These are phyloP conservation scores for Pseudogymnoascus sp. DNA, from an alignment of 2,329 filamentous ascomycete species.

Conservation along the genomic window DNA sequence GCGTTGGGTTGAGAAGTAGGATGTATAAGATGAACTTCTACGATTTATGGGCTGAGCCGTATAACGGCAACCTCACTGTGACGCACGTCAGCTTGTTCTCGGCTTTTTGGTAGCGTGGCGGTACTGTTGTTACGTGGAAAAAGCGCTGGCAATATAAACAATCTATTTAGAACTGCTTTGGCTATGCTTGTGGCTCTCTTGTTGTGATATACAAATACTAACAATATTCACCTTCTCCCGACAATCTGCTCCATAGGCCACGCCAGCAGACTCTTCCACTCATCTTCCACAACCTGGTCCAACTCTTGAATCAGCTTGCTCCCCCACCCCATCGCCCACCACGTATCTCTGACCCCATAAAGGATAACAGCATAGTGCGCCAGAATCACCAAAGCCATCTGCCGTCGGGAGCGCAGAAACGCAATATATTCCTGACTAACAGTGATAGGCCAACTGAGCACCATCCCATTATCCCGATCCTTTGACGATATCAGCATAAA, in stretches of 20 bases:
- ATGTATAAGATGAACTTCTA: neutral
- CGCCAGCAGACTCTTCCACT: neutral
- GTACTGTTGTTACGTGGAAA: neutral
- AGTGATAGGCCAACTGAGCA: slow-evolving; percentile 11
- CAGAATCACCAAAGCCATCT: slow-evolving; percentile 11
- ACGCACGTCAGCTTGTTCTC: neutral
- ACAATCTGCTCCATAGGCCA: neutral
- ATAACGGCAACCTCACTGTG: neutral
- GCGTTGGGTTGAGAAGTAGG: neutral
- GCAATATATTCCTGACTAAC: slow-evolving; percentile 9
- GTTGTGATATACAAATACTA: neutral
- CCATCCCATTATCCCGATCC: neutral
- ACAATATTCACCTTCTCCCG: neutral
- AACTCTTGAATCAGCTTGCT: slow-evolving; percentile 10
- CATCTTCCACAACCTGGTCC: neutral
- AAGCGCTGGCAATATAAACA: neutral
- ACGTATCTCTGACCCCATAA: slow-evolving; percentile 9
- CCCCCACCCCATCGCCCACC: slow-evolving; percentile 14
- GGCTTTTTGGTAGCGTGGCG: neutral
- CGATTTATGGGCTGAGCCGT: neutral
- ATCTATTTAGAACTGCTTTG: neutral
- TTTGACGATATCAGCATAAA: neutral
- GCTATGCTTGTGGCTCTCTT: neutral
- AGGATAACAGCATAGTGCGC: slow-evolving; percentile 14
- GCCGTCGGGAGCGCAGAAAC: neutral